A percentile compares a stretch with the other conserved stretches of the same genome.
These are phyloP conservation scores for Dendrobium chrysotoxum DNA, from an alignment of 106 monocot species.

Conservation along the genomic window DNA sequence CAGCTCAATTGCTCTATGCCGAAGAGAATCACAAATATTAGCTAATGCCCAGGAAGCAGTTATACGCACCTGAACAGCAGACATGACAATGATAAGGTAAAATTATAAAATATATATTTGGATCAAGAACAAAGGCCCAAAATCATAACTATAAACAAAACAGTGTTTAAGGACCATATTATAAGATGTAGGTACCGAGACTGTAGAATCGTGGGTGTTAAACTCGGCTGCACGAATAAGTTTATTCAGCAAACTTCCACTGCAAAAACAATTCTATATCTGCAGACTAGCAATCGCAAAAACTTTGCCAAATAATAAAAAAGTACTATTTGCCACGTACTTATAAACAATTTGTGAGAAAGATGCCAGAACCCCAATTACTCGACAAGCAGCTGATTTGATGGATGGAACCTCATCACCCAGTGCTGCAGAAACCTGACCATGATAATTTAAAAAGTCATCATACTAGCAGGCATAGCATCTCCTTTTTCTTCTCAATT, in stretches of 20 bases:
- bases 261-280: conserved; percentile 25
- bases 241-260: conserved; percentile 44
- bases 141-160: neutral
- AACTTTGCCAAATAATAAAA: neutral
- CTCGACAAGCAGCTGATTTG: conserved; percentile 91
- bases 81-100: neutral
- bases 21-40: conserved; percentile 97
- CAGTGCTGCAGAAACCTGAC: conserved; percentile 55
- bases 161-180: neutral
- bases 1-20: conserved; percentile 39
- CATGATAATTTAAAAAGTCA: neutral
- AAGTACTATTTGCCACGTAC: conserved; percentile 21
- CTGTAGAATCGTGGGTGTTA: conserved; percentile 53
- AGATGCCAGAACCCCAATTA: conserved; percentile 75
- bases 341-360: conserved; percentile 51
- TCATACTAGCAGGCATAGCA: neutral
- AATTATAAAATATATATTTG: conserved; percentile 1
- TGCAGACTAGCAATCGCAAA: neutral
- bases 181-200: conserved; percentile 39
- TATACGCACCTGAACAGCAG: conserved; percentile 57
- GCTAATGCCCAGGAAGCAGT: conserved; percentile 96
- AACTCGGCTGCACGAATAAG: conserved; percentile 62
- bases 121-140: neutral
- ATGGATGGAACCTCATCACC: conserved; percentile 56
- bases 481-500: neutral